Base-by-base conservation (phyloP, 2,329 filamentous ascomycete genomes). In the Alternaria tenuissima region DNA sequence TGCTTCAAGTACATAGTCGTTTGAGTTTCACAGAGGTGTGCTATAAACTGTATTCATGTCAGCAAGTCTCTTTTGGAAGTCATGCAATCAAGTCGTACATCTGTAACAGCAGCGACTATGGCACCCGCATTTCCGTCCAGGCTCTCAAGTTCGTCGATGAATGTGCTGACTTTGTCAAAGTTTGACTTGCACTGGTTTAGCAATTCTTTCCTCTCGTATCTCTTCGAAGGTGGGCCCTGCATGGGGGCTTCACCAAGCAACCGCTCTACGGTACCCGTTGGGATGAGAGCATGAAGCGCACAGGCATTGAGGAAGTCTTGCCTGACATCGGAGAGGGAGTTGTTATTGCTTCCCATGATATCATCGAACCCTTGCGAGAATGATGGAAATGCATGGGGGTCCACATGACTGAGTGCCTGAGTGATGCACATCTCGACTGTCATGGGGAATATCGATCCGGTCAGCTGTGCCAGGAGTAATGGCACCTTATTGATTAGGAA, bases 121-220 rank as follows among this genome's bases (percentile, higher is more conserved):
- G 93, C 92, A 2, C 92, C 93, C 3, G 92, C 92, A 76, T 97
- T 97, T 1, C 94, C 94, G 71, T 96, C 92, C 85, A 95, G 93
- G 52, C 90, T 90, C 57, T 97, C 93, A 24, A 99, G 83, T 70
- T 96, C 93, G 39, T 89, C 87, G 41, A 97, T 87, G 32, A 96
- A 83, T 43, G 89, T 86, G 66, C 93, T 91, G 1, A 91, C 88
- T 64, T 89, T 88, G 62, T 93, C 91, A 0, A 89, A 87, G 66
- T 96, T 92, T 11, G 87, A 85, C 48, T 90, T 85, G 64, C 93
- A 97, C 72, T 95, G 89, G 49, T 88, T 85, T 0, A 97, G 86
- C 12, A 99, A 82, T 30, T 88, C 86, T 28, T 95, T 91, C 76
- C 94, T 95, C 47, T 86, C 84, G 68, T 93, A 93, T 59, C 89